Conservation (phyloP, 257 asterid genomes). For the Phtheirospermum japonicum region DNA sequence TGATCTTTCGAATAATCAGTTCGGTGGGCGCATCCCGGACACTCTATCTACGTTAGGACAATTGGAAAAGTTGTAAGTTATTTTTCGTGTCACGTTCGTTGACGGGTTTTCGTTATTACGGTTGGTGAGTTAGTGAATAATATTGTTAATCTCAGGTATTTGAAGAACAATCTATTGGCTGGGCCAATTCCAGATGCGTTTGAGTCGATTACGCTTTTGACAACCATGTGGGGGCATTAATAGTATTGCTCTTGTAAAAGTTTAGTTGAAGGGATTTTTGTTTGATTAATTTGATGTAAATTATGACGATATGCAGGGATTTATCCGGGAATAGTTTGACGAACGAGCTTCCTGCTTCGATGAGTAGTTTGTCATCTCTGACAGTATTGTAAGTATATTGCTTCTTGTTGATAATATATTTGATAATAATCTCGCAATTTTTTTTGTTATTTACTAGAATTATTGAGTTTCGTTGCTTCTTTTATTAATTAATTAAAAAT, state of each 20-base stretch:
- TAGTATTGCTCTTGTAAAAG: conserved; percentile 8
- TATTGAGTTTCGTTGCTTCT: no score
- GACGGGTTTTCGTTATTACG: not conserved
- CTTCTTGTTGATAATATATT: not conserved
- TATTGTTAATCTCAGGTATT: conserved; percentile 40
- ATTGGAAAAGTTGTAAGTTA: conserved; percentile 64
- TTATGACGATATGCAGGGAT: conserved; percentile 48
- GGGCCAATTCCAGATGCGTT: conserved; percentile 87
- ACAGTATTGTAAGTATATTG: conserved; percentile 61
- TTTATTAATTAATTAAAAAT: no score
- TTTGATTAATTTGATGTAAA: conserved; percentile 18
- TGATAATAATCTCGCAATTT: no score
- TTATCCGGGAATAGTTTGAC: conserved; percentile 69
- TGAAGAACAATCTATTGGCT: conserved; percentile 57
- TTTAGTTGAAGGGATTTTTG: not conserved
- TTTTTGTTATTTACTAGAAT: no score
- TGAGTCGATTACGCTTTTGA: conserved; percentile 47
- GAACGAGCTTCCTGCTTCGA: conserved; percentile 75
- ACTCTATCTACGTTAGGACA: conserved; percentile 53
- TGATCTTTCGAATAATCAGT: conserved; percentile 65
- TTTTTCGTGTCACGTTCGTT: not conserved
- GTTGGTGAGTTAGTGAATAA: not conserved
- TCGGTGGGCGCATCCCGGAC: conserved; percentile 61
- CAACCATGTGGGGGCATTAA: conserved; percentile 43
- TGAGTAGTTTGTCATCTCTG: conserved; percentile 64